A percentile compares a stretch with the other conserved stretches of the same genome.
Evolutionary conservation across 108 stramenopile species (phyloP).

Genomic region (Cyclotella sp.): DNA sequence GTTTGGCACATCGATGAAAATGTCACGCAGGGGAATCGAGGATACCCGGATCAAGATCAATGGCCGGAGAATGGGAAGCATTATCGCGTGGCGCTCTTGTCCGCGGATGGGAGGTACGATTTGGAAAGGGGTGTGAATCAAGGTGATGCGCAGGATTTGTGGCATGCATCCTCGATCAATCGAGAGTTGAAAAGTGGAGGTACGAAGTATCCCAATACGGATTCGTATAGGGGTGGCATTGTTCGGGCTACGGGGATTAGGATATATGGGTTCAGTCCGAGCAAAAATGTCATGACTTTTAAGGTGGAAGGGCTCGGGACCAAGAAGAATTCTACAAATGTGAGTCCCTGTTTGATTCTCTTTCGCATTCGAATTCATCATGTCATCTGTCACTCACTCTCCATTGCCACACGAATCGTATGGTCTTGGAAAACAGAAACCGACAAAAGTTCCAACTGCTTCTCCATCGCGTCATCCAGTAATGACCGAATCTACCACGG

Average conservation of each 20-base stretch:
- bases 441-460: not conserved
- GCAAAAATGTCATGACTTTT: slow-evolving; percentile 40
- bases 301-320: slow-evolving; percentile 24
- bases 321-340: not conserved
- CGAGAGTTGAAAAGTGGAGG: slow-evolving; percentile 31
- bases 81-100: slow-evolving; percentile 70
- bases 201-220: slow-evolving; percentile 63
- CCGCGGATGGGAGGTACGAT: slow-evolving; percentile 78
- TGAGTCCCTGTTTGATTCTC: not conserved
- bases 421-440: not conserved
- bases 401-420: not conserved
- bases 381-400: not conserved
- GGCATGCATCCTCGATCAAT: slow-evolving; percentile 44
- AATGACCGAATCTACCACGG: not conserved
- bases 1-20: slow-evolving; percentile 72
- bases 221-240: slow-evolving; percentile 60
- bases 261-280: slow-evolving; percentile 42
- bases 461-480: not conserved
- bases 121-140: slow-evolving; percentile 63
- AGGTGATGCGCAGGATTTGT: slow-evolving; percentile 60
- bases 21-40: slow-evolving; percentile 34
- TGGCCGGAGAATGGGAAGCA: slow-evolving; percentile 78
- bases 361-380: not conserved
- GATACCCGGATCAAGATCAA: slow-evolving; percentile 51
- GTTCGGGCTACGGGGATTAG: slow-evolving; percentile 47